Evolutionary conservation across 495 filamentous ascomycete species (phyloP).

Genomic region (Pyronema omphalodes): DNA sequence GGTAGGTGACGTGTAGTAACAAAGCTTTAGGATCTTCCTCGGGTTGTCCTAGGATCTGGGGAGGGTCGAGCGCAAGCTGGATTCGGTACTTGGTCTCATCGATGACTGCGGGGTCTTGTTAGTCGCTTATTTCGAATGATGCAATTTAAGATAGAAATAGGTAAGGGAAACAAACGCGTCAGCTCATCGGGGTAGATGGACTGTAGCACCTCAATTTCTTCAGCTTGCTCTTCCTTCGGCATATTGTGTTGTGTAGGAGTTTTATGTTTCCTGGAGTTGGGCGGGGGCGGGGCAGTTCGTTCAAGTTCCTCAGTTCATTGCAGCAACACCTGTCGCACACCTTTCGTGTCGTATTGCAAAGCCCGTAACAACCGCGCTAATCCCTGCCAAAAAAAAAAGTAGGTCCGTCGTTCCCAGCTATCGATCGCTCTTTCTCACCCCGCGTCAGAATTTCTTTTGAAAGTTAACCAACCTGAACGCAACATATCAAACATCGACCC

Average conservation of each 20-base stretch:
- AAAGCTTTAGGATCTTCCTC: conserved; percentile 28
- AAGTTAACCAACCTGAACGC: no score
- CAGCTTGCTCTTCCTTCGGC: conserved; percentile 83
- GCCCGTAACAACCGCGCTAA: neutral
- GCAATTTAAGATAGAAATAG: neutral
- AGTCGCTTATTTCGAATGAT: conserved; percentile 11
- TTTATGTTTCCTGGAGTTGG: neutral
- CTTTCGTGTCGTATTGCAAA: no score
- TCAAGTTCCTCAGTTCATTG: neutral
- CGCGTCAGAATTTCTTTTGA: no score
- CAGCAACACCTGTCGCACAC: neutral
- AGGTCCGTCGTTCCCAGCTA: no score
- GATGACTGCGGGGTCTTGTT: conserved; percentile 40
- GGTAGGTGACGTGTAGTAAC: conserved; percentile 70
- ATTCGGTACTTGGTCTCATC: conserved; percentile 74
- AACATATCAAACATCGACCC: neutral
- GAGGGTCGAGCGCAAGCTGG: conserved; percentile 57
- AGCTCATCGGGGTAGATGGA: conserved; percentile 98
- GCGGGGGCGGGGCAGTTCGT: neutral
- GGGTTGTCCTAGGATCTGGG: conserved; percentile 29
- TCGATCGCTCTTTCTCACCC: neutral
- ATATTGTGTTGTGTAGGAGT: conserved; percentile 32
- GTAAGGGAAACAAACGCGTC: conserved; percentile 38
- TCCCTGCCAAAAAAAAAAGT: neutral
- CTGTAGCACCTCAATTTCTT: conserved; percentile 92